A percentile compares a stretch with the other conserved stretches of the same genome.
These are phyloP conservation scores for Fusarium sarcochroum DNA, from an alignment of 2,329 filamentous ascomycete genomes.

Conservation along the genomic window DNA sequence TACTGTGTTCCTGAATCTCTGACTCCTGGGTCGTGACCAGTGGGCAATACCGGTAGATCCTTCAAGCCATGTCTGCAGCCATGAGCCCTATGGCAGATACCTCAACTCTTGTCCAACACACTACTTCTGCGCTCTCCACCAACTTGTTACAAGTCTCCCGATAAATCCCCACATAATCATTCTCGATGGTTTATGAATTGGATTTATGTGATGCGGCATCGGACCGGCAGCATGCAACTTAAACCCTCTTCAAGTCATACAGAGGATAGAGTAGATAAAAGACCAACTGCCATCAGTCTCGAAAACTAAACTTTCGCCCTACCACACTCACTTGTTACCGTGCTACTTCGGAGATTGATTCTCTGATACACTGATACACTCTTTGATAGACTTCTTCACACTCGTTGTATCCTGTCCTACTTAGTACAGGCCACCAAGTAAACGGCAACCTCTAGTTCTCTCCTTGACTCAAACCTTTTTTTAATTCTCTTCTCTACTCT, in stretches of 20 bases:
- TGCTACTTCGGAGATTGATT: slow-evolving; percentile 34
- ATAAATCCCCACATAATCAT: slow-evolving; percentile 1
- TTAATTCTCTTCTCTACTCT: not conserved
- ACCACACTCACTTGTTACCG: slow-evolving; percentile 19
- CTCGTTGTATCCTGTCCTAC: slow-evolving; percentile 36
- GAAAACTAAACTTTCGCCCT: slow-evolving; percentile 9
- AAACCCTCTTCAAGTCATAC: not conserved
- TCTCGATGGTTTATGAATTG: not conserved
- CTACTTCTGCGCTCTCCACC: not conserved
- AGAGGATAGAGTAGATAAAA: slow-evolving; percentile 15
- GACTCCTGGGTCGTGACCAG: not conserved
- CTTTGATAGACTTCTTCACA: slow-evolving; percentile 31
- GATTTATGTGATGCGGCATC: not conserved
- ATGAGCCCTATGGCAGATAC: slow-evolving; percentile 5
- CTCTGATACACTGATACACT: slow-evolving; percentile 32
- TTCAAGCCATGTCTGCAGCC: slow-evolving; percentile 10
- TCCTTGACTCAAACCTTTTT: not conserved
- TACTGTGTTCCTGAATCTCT: not conserved
- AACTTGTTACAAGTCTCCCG: slow-evolving; percentile 21
- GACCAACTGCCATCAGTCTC: slow-evolving; percentile 3
- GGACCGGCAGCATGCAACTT: not conserved
- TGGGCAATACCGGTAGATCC: not conserved
- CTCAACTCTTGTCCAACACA: not conserved
- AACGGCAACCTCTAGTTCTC: slow-evolving; percentile 26
- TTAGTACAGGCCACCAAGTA: slow-evolving; percentile 24